These are phyloP conservation scores for Penicillium ochrochloron DNA, from an alignment of 495 filamentous ascomycete genomes.

Conservation along the genomic window DNA sequence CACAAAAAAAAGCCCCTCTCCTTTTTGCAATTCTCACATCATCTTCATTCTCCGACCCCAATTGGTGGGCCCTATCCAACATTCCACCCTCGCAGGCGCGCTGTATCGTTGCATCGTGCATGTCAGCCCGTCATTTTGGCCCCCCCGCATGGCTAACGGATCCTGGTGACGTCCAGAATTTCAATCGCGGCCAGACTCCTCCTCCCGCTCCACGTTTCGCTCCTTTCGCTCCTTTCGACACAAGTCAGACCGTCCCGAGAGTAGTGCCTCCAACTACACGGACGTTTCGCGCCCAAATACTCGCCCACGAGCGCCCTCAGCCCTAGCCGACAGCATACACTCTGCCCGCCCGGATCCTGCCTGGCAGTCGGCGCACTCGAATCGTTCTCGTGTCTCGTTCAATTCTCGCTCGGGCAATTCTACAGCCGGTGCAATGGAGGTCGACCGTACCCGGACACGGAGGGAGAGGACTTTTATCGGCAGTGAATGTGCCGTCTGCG, in stretches of 20 bases:
- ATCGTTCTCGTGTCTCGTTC: constrained; percentile 49
- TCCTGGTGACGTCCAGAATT: constrained; percentile 35
- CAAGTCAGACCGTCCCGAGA: constrained; percentile 38
- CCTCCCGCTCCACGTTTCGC: constrained; percentile 41
- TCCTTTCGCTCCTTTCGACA: constrained; percentile 42
- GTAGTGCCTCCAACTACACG: constrained; percentile 36
- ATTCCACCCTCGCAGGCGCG: constrained; percentile 5
- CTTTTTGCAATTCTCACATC: not conserved
- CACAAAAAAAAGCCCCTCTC: not conserved
- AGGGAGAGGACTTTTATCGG: constrained; percentile 95
- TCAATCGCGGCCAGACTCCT: constrained; percentile 39
- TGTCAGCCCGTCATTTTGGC: constrained; percentile 16
- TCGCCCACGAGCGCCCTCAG: constrained; percentile 38
- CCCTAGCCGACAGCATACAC: constrained; percentile 26
- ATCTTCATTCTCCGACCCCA: constrained; percentile 1
- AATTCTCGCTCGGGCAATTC: constrained; percentile 55
- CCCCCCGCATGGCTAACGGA: constrained; percentile 30
- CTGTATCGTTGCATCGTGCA: constrained; percentile 22
- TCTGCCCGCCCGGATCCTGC: constrained; percentile 27
- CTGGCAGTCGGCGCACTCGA: constrained; percentile 31
- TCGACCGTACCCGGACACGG: constrained; percentile 79
- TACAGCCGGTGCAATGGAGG: constrained; percentile 75
- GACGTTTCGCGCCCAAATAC: constrained; percentile 16
- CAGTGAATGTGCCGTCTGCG: constrained; percentile 92
- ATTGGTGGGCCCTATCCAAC: constrained; percentile 15